Base-by-base conservation (phyloP, 805 yeast genomes). In the Suhomyces pyralidae region DNA sequence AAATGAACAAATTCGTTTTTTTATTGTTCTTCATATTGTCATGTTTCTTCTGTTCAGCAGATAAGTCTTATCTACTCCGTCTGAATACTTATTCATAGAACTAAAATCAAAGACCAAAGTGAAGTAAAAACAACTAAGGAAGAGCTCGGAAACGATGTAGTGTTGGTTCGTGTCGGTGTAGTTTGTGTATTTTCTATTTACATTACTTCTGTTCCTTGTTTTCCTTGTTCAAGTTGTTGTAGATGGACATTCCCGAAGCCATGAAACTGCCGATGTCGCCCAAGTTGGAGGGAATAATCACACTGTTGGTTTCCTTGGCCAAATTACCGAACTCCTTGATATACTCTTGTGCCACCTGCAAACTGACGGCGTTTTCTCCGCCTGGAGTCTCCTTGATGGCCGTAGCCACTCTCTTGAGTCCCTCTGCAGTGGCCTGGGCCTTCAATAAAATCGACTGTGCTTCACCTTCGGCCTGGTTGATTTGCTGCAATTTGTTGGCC, bases 321-420 rank as follows among this genome's bases (percentile, higher is more conserved):
- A 89, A 76, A 61, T 88, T 84, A 47, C 87, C 86, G 65, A 90
- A 89, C 30, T 93, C 89, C 50, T 84, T 87, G 55, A 89, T 88
- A 66, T 89, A 89, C 64, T 85, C 87, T 64, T 87, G 92, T 14
- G 96, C 96, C 43, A 89, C 84, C 67, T 85, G 90, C 57, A 90
- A 77, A 19, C 86, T 74, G 36, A 89, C 90, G 8, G 96, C 96
- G 46, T 86, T 88, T 52, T 70, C 71, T 45, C 94, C 92, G 53
- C 87, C 86, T 5, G 87, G 84, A 30, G 89, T 82, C 50, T 79
- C 78, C 48, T 78, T 69, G 59, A 89, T 86, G 12, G 94, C 90
- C 46, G 75, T 67, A 9, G 96, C 88, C 49, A 89, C 74, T 51
- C 74, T 71, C 59, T 73, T 77, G 57, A 89, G 80, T 34, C 93